A percentile compares a stretch with the other conserved stretches of the same genome.
phyloP scores from a whole-genome alignment of 2,329 filamentous ascomycete species.

The Fusarium foetens region DNA sequence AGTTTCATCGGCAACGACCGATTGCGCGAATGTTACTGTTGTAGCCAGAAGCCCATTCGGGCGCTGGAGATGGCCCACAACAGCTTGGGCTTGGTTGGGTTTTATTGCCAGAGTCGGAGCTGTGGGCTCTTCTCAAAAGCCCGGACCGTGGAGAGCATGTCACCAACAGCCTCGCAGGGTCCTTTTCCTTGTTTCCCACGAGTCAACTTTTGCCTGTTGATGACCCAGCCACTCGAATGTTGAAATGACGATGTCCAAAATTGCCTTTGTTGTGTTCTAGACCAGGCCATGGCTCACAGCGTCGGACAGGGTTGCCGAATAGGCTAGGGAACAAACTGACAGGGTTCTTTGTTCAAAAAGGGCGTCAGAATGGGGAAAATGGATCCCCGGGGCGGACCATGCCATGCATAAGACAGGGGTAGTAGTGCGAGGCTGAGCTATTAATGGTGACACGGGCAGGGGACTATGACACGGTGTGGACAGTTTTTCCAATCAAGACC shows the following conservation, averaged over 20 bases:
- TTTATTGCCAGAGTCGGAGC: not conserved
- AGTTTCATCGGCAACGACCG: not conserved
- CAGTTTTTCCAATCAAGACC: slow-evolving; percentile 3
- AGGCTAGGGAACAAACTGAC: slow-evolving; percentile 4
- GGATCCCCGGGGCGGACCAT: slow-evolving; percentile 14
- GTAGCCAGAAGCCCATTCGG: not conserved
- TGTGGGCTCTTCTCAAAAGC: not conserved
- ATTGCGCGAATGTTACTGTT: not conserved
- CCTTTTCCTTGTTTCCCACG: not conserved
- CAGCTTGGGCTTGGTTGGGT: not conserved
- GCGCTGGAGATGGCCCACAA: slow-evolving; percentile 3
- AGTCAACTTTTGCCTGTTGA: not conserved
- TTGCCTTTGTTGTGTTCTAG: slow-evolving; percentile 31
- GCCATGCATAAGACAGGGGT: slow-evolving; percentile 5
- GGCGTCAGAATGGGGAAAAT: slow-evolving; percentile 16
- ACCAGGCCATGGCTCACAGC: slow-evolving; percentile 31
- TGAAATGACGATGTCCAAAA: slow-evolving; percentile 1
- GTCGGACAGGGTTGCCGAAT: slow-evolving; percentile 30
- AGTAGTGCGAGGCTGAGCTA: slow-evolving; percentile 31
- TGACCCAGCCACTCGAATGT: slow-evolving; percentile 2
- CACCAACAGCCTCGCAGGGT: slow-evolving; percentile 7
- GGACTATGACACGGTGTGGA: not conserved
- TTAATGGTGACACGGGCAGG: slow-evolving; percentile 34
- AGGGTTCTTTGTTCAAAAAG: slow-evolving; percentile 5
- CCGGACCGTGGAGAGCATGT: not conserved